Conservation (phyloP, 306 rosid species). For the Cajanus cajan region DNA sequence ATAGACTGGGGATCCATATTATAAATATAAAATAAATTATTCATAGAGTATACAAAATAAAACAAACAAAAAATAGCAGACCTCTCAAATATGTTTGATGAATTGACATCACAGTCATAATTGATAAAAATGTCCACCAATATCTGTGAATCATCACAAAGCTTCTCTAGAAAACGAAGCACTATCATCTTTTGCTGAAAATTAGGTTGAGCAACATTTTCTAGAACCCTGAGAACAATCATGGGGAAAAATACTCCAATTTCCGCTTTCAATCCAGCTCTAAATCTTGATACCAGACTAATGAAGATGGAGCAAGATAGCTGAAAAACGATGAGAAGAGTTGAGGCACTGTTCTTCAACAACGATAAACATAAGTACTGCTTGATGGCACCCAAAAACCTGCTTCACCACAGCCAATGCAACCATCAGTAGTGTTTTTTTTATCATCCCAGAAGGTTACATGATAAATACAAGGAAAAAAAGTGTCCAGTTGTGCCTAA, state of each 20-base stretch:
- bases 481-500: not conserved
- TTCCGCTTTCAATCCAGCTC: constrained; percentile 98
- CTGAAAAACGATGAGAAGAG: constrained; percentile 91
- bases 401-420: constrained; percentile 57
- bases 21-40: not conserved
- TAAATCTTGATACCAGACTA: constrained; percentile 96
- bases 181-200: constrained; percentile 98
- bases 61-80: constrained; percentile 38
- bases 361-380: constrained; percentile 92
- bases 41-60: constrained; percentile 18
- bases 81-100: constrained; percentile 99
- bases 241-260: constrained; percentile 98
- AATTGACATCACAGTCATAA: constrained; percentile 98
- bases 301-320: constrained; percentile 97
- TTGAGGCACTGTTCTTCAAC: constrained; percentile 98
- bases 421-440: constrained; percentile 29
- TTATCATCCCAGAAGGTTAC: constrained; percentile 15
- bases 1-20: constrained; percentile 26
- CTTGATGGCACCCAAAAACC: constrained; percentile 99
- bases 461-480: constrained; percentile 24
- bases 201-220: constrained; percentile 96
- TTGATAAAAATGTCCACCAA: constrained; percentile 95
- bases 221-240: constrained; percentile 98
- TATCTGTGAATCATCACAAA: constrained; percentile 93
- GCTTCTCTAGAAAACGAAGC: constrained; percentile 95